phyloP scores from a whole-genome alignment of 2,329 filamentous ascomycete species.

The Aspergillus eucalypticola region DNA sequence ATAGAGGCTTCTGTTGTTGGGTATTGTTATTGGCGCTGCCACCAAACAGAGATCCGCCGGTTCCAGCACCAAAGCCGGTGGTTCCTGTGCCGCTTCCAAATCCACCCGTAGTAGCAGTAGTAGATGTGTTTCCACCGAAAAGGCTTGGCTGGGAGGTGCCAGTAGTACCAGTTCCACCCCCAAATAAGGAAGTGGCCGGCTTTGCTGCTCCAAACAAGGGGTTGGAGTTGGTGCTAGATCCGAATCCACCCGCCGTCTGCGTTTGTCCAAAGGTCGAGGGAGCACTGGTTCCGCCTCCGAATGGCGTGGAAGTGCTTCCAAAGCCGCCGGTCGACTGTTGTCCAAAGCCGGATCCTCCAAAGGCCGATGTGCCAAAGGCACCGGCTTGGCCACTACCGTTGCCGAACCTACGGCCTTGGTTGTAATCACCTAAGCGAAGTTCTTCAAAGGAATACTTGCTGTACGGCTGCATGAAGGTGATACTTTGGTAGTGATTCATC shows the following conservation, averaged over 20 bases:
- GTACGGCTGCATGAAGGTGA: conserved; percentile 52
- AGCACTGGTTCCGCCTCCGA: conserved; percentile 38
- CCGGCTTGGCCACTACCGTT: conserved; percentile 78
- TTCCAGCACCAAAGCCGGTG: conserved; percentile 29
- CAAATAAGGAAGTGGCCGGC: conserved; percentile 42
- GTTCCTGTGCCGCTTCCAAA: conserved; percentile 30
- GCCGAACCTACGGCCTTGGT: conserved; percentile 79
- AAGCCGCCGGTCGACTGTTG: conserved; percentile 42
- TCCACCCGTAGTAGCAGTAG: conserved; percentile 31
- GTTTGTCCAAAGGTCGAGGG: conserved; percentile 47
- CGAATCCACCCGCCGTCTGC: conserved; percentile 43
- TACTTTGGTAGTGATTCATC: conserved; percentile 51
- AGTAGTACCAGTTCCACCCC: conserved; percentile 29
- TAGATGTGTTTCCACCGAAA: conserved; percentile 44
- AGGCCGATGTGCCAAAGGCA: conserved; percentile 73
- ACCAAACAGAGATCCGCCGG: conserved; percentile 45
- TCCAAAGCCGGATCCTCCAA: conserved; percentile 51
- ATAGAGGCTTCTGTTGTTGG: conserved; percentile 37
- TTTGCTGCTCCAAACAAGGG: conserved; percentile 49
- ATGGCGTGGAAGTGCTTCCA: conserved; percentile 46
- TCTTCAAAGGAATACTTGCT: conserved; percentile 88
- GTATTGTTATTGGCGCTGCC: conserved; percentile 1
- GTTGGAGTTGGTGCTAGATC: conserved; percentile 32
- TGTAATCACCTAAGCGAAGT: conserved; percentile 80
- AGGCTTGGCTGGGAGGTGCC: conserved; percentile 37